A percentile compares a stretch with the other conserved stretches of the same genome.
These are phyloP conservation scores for Tuber magnatum DNA, from an alignment of 495 filamentous ascomycete species.

Conservation along the genomic window DNA sequence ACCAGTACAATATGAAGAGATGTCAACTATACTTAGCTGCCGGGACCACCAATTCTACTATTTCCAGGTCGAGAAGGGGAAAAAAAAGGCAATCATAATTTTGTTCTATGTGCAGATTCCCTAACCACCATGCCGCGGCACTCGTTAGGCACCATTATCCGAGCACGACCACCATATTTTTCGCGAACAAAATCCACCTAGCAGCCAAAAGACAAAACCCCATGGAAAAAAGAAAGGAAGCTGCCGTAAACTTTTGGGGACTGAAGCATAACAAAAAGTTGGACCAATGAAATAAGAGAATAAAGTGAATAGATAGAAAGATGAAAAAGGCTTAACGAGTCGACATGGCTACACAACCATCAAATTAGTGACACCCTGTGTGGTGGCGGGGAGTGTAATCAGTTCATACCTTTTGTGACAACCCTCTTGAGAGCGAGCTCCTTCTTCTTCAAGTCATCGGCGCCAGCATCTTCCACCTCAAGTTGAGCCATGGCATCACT, in stretches of 20 bases:
- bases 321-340: slow-evolving; percentile 36
- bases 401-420: slow-evolving; percentile 86
- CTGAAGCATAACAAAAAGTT: slow-evolving; percentile 34
- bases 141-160: slow-evolving; percentile 1
- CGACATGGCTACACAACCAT: slow-evolving; percentile 25
- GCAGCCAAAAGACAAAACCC: slow-evolving; percentile 35
- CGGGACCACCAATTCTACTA: not conserved
- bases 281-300: slow-evolving; percentile 26
- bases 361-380: not conserved
- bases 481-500: slow-evolving; percentile 80
- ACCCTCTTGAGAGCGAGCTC: slow-evolving; percentile 95
- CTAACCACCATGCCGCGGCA: not conserved
- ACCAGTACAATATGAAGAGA: not conserved
- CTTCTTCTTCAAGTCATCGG: slow-evolving; percentile 99
- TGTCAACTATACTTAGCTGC: not conserved
- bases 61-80: not conserved
- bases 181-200: slow-evolving; percentile 4
- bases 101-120: slow-evolving; percentile 35
- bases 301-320: slow-evolving; percentile 13
- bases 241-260: slow-evolving; percentile 32
- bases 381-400: not conserved
- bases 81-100: slow-evolving; percentile 19
- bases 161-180: not conserved
- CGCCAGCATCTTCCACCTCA: slow-evolving; percentile 76
- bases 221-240: slow-evolving; percentile 32